Conservation (phyloP, 306 rosid genomes). For the Medicago ruthenica region DNA sequence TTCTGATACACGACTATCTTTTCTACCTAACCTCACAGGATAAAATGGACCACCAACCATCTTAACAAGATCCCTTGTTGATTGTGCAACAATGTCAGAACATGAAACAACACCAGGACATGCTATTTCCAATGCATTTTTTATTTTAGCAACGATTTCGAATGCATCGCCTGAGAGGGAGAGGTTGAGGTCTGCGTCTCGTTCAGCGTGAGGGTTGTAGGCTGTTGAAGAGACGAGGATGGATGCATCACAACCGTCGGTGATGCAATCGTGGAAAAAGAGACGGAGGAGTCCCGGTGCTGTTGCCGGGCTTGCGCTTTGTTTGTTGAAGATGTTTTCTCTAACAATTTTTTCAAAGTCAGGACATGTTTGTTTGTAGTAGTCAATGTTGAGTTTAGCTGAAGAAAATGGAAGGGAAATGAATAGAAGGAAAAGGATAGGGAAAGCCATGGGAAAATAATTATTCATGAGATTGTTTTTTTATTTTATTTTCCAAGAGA, state of each 20-base stretch:
- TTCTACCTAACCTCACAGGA: slow-evolving; percentile 49
- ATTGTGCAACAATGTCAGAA: slow-evolving; percentile 54
- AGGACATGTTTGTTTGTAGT: slow-evolving; percentile 61
- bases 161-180: slow-evolving; percentile 62
- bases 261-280: slow-evolving; percentile 72
- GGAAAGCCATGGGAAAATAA: slow-evolving; percentile 43
- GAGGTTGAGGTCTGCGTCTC: slow-evolving; percentile 52
- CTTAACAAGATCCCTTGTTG: slow-evolving; percentile 52
- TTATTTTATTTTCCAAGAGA: slow-evolving; percentile 29
- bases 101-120: slow-evolving; percentile 66
- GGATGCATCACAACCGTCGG: slow-evolving; percentile 69
- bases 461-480: background rate
- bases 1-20: slow-evolving; percentile 47
- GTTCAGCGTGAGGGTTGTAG: slow-evolving; percentile 55
- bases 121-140: slow-evolving; percentile 50
- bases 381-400: slow-evolving; percentile 43
- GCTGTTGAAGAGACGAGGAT: slow-evolving; percentile 51
- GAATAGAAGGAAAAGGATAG: slow-evolving; percentile 45
- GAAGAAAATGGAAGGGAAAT: slow-evolving; percentile 44
- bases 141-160: slow-evolving; percentile 52
- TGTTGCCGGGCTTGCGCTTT: slow-evolving; percentile 42
- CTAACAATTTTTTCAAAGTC: slow-evolving; percentile 46
- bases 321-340: slow-evolving; percentile 49
- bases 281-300: slow-evolving; percentile 60
- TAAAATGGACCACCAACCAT: slow-evolving; percentile 67